A percentile compares a stretch with the other conserved stretches of the same genome.
Evolutionary conservation across 1,284 basidiomycete species (phyloP).

Genomic region (Marasmius tenuissimus): DNA sequence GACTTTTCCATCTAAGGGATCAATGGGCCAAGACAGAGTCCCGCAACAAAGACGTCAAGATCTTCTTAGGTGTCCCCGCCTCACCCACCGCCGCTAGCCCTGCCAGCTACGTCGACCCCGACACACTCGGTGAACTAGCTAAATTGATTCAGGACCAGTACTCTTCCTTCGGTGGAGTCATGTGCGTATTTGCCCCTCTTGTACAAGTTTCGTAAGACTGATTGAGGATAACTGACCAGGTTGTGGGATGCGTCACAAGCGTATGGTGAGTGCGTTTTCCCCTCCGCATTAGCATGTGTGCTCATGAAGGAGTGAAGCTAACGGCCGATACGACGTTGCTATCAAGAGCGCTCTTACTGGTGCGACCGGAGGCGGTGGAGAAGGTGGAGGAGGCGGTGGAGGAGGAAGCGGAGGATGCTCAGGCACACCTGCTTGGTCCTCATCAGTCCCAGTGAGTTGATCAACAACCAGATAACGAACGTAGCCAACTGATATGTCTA

Average conservation of each 20-base stretch:
- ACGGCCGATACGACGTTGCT: constrained; percentile 48
- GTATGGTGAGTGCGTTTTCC: constrained; percentile 23
- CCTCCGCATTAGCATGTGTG: background rate
- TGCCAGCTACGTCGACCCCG: constrained; percentile 48
- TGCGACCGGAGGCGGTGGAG: constrained; percentile 27
- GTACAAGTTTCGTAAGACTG: background rate
- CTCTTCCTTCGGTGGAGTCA: constrained; percentile 68
- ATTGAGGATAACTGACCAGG: background rate
- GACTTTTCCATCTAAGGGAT: constrained; percentile 41
- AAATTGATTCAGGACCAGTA: constrained; percentile 44
- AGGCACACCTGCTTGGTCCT: constrained; percentile 47
- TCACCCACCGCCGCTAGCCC: constrained; percentile 44
- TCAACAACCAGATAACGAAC: background rate
- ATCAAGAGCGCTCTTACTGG: constrained; percentile 51
- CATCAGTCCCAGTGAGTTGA: constrained; percentile 35
- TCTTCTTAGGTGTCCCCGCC: constrained; percentile 64
- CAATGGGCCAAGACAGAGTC: constrained; percentile 60
- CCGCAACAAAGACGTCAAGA: constrained; percentile 58
- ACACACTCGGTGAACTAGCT: constrained; percentile 45
- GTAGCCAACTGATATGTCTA: background rate
- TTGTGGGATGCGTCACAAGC: constrained; percentile 31
- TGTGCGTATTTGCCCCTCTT: constrained; percentile 39
- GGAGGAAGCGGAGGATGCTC: constrained; percentile 37
- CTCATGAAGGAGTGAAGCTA: constrained; percentile 36
- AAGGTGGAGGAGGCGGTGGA: constrained; percentile 22